Evolutionary conservation across 768 basidiomycete genomes (phyloP), one percentile per base, ranked within the genome.

Genomic region (Leccinum boreale): DNA sequence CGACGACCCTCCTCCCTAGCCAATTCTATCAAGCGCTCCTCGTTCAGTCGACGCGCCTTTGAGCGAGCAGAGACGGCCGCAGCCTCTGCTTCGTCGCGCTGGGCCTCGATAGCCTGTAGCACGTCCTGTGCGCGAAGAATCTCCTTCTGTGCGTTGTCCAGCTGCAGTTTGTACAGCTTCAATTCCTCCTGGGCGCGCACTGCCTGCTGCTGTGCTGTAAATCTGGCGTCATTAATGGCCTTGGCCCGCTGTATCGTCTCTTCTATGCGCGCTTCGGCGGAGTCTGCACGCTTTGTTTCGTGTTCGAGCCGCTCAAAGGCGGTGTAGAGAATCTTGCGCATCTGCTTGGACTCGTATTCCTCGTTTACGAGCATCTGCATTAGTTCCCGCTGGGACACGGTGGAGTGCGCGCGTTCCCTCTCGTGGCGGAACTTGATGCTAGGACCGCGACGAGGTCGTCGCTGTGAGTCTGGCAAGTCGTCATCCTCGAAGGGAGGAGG

Each of bases 71-170:
- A 72, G 9, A 72, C 69, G 0, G 80, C 79, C 36, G 78, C 74
- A 5, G 75, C 71, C 59, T 85, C 82, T 0, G 83, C 83, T 2
- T 79, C 75, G 12, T 75, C 72, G 2, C 81, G 76, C 45, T 83
- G 78, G 0, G 71, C 70, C 50, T 84, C 80, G 4, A 84, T 72
- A 19, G 76, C 71, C 31, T 77, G 72, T 11, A 85, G 76, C 4
- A 82, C 74, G 4, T 77, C 74, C 59, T 86, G 84, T 0, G 85
- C 85, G 35, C 78, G 76, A 23, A 72, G 66, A 42, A 86, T 84
- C 63, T 86, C 84, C 73, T 74, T 75, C 61, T 86, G 84, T 15
- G 86, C 85, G 33, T 78, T 73, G 17, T 82, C 80, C 26, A 85
- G 70, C 73, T 85, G 83, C 1, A 81, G 50, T 65, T 83, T 85